Percentiles rank a stretch among this genome's conserved stretches.
phyloP scores from a whole-genome alignment of 768 basidiomycete species.

The Boletus sp. region DNA sequence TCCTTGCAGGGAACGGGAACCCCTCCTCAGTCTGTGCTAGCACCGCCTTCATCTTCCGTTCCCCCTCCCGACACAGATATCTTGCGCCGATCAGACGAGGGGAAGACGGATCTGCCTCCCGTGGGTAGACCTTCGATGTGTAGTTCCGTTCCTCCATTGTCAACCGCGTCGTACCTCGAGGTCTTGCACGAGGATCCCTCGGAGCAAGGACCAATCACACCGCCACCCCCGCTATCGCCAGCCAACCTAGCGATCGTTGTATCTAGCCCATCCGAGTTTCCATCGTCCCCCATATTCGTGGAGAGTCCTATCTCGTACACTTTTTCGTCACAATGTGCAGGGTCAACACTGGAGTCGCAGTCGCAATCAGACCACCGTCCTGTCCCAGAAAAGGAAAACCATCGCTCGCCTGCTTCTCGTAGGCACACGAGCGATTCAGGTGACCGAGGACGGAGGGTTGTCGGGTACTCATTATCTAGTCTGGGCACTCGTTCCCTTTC shows the following conservation, averaged over 20 bases:
- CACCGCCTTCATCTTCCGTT: slow-evolving; percentile 1
- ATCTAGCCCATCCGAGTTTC: slow-evolving; percentile 9
- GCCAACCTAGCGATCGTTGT: slow-evolving; percentile 17
- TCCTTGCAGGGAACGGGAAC: background rate
- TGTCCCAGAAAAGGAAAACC: slow-evolving; percentile 15
- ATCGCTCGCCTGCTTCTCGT: slow-evolving; percentile 3
- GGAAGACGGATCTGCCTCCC: slow-evolving; percentile 6
- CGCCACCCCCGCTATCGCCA: slow-evolving; percentile 2
- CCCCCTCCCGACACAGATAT: background rate
- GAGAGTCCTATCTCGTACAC: slow-evolving; percentile 27
- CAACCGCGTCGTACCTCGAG: slow-evolving; percentile 25
- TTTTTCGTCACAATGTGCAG: slow-evolving; percentile 22
- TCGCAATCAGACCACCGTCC: slow-evolving; percentile 10
- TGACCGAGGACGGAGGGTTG: slow-evolving; percentile 8
- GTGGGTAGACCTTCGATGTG: slow-evolving; percentile 22
- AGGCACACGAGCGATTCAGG: slow-evolving; percentile 19
- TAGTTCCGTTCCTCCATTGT: slow-evolving; percentile 23
- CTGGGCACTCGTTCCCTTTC: slow-evolving; percentile 38
- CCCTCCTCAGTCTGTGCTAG: background rate
- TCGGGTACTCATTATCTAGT: slow-evolving; percentile 18
- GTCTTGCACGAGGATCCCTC: slow-evolving; percentile 30
- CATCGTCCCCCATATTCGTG: slow-evolving; percentile 1
- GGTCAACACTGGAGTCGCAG: slow-evolving; percentile 11
- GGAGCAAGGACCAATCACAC: slow-evolving; percentile 16
- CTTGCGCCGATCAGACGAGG: slow-evolving; percentile 10